A percentile compares a stretch with the other conserved stretches of the same genome.
These are phyloP conservation scores for Artomyces pyxidatus DNA, from an alignment of 768 basidiomycete genomes.

Conservation along the genomic window DNA sequence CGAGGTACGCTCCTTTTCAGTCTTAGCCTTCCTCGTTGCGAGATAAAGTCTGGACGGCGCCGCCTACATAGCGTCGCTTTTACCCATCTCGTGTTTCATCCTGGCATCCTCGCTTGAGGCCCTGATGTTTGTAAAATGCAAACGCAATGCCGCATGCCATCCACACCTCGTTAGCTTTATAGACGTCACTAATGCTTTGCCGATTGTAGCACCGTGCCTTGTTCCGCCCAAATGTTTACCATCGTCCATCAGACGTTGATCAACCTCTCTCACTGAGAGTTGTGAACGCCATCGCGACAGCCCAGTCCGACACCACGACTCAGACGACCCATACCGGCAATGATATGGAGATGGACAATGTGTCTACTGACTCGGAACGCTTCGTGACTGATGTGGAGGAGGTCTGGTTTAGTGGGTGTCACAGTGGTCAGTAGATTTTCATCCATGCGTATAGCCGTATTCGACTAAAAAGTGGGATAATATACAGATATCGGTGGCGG, in stretches of 20 bases:
- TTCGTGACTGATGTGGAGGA: constrained; percentile 9
- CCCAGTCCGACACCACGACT: too few relatives aligned
- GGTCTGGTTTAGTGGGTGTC: constrained; percentile 15
- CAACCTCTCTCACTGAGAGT: too few relatives aligned
- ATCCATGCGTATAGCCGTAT: neutral
- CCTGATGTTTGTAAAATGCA: too few relatives aligned
- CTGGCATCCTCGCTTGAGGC: too few relatives aligned
- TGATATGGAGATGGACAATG: neutral
- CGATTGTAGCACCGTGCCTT: constrained; percentile 48
- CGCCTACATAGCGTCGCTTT: too few relatives aligned
- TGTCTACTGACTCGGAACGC: neutral
- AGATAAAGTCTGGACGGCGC: too few relatives aligned
- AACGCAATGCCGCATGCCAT: too few relatives aligned
- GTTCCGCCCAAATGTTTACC: constrained; percentile 60
- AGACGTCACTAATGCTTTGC: neutral
- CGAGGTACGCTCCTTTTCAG: constrained; percentile 38
- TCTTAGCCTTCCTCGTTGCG: too few relatives aligned
- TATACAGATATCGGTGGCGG: constrained; percentile 14
- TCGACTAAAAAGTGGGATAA: neutral
- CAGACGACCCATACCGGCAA: neutral
- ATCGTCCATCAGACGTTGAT: constrained; percentile 38
- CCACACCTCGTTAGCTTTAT: too few relatives aligned
- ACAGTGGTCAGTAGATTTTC: constrained; percentile 10
- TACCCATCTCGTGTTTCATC: too few relatives aligned
- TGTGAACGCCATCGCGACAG: too few relatives aligned